Base-by-base conservation (phyloP, 179 eudicot species). In the Silene coronaria region DNA sequence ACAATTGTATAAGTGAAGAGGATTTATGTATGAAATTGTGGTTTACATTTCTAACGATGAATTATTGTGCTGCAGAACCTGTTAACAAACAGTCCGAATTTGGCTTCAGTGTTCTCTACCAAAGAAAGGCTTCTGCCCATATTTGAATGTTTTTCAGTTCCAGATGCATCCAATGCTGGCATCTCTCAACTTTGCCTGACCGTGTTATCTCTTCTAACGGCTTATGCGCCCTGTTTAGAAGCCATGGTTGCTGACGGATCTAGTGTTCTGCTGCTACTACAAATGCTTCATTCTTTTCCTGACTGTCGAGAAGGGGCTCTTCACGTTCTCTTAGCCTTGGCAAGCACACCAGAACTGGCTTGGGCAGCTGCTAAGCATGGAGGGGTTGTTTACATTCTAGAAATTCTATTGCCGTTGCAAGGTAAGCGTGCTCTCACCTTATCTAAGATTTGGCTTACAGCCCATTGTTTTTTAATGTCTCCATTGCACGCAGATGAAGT, bases 341-440 rank as follows among this genome's bases (percentile, higher is more conserved):
- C 99, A 72, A 89, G 97, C 84, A 96, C 99, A 46, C 81, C 99
- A 21, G 99, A 96, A 78, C 96, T 96, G 79, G 99, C 99, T 67
- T 96, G 99, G 99, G 90, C 97, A 67, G 99, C 93, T 77, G 99
- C 99, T 71, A 96, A 96, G 85, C 97, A 96, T 87, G 99, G 99
- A 76, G 99, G 99, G 80, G 99, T 93, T 59, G 97, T 96, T 71
- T 96, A 91, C 81, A 93, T 96, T 78, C 96, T 96, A 68, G 93
- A 96, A 82, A 87, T 96, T 77, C 91, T 96, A 60, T 77, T 96
- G 74, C 97, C 99, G 14, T 77, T 91, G 83, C 91, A 88, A 84
- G 97, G 99, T 96, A 76, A 68, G 48, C 16, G 30, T 70, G 62
- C 32, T 74, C 58, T 63, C 19, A 45, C 34, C 64, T 67, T 46